These are phyloP conservation scores for Schrenkiella parvula DNA, from an alignment of 345 rosid genomes.

Conservation along the genomic window DNA sequence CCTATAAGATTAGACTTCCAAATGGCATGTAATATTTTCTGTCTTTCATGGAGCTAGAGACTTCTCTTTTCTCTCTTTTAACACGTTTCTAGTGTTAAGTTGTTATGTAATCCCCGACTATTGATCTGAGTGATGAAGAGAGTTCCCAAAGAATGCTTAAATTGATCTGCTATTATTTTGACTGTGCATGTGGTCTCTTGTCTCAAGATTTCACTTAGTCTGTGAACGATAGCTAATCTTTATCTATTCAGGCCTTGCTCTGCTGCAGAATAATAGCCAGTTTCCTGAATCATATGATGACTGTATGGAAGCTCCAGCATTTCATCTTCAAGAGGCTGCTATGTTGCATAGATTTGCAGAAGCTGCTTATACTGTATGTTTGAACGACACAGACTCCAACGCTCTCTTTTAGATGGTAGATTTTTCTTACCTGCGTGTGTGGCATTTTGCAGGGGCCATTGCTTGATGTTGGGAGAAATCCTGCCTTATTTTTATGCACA, in stretches of 20 bases:
- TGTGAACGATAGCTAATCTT: constrained; percentile 7
- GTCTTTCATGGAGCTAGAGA: neutral
- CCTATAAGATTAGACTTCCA: neutral
- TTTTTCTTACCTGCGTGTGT: constrained; percentile 3
- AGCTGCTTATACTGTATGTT: constrained; percentile 85
- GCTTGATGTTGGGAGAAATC: constrained; percentile 88
- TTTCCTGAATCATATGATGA: constrained; percentile 41
- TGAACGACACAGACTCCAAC: neutral
- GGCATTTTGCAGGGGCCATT: constrained; percentile 67
- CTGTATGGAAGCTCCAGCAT: constrained; percentile 54
- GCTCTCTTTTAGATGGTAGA: neutral
- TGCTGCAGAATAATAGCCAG: constrained; percentile 56
- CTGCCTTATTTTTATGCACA: constrained; percentile 68
- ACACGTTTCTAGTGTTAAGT: neutral
- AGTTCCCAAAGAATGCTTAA: neutral
- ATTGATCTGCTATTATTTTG: neutral
- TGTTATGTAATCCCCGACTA: neutral
- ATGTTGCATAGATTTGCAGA: constrained; percentile 79
- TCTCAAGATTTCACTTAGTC: neutral
- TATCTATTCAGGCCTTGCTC: constrained; percentile 69
- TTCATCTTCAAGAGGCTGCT: constrained; percentile 58
- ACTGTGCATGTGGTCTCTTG: neutral
- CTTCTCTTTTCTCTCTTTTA: neutral
- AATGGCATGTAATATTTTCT: too few species aligned
- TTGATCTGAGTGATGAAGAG: neutral